Base-by-base conservation (phyloP, 306 rosid genomes). In the Acacia melanoxylon region DNA sequence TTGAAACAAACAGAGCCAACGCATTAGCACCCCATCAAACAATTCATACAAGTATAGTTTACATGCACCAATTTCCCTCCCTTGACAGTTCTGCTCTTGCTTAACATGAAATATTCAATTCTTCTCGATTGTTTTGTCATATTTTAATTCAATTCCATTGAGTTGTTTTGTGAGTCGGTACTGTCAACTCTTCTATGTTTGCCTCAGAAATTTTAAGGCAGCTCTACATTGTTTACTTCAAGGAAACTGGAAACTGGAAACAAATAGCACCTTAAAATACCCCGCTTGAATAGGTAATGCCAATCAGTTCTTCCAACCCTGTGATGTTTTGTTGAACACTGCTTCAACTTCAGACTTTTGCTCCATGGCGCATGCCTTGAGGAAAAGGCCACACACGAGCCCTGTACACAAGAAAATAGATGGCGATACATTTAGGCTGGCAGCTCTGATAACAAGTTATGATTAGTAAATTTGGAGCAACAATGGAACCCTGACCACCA, bases 321-420 rank as follows among this genome's bases (percentile, higher is more conserved):
- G 78, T 85, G 88, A 63, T 86, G 85, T 77, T 88, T 87, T 76
- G 89, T 85, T 78, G 86, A 84, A 83, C 68, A 68, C 68, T 82
- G 90, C 87, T 86, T 91, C 91, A 87, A 77, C 88, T 88, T 91
- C 82, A 90, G 54, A 40, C 92, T 83, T 78, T 81, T 86, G 86
- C 86, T 90, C 97, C 97, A 88, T 83, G 90, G 85, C 52, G 89
- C 71, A 37, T 80, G 85, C 63, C 87, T 86, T 0, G 90, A 82
- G 71, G 90, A 87, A 62, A 83, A 78, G 42, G 88, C 83, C 52
- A 81, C 87, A 86, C 76, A 89, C 68, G 93, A 86, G 82, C 93
- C 92, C 98, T 94, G 81, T 35, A 82, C 81, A 72, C 56, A 65
- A 22, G 76, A 24, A 78, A 68, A 31, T 10, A 62, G n/a, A 71